A percentile compares a stretch with the other conserved stretches of the same genome.
Conservation (phyloP, 2,329 filamentous ascomycete species). For the Aspergillus ibericus region DNA sequence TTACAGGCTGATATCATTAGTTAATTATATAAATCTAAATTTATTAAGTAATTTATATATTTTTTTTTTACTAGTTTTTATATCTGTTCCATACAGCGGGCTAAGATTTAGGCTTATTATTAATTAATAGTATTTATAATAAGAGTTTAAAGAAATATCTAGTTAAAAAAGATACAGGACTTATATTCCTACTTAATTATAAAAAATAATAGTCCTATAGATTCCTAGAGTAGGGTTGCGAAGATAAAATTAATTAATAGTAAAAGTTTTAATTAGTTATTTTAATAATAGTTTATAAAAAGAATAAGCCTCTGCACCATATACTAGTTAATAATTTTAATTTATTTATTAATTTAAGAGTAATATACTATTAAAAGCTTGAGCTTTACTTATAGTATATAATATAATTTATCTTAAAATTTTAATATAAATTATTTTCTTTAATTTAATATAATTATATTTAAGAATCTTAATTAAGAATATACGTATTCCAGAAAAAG, state of each 20-base stretch:
- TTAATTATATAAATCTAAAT: conserved; percentile 2
- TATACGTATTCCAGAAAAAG: background rate
- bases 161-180: background rate
- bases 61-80: too few species aligned
- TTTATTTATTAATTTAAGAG: too few species aligned
- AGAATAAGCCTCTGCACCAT: too few species aligned
- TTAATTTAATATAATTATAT: background rate
- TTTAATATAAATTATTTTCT: background rate
- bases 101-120: too few species aligned
- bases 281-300: too few species aligned
- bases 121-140: background rate
- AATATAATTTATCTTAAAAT: background rate
- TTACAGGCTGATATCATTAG: background rate
- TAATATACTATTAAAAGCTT: too few species aligned
- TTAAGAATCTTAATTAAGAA: too few species aligned
- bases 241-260: background rate
- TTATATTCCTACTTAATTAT: background rate
- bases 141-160: background rate
- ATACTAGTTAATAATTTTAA: too few species aligned
- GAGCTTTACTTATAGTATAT: too few species aligned
- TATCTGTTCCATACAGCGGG: too few species aligned
- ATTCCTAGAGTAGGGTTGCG: too few species aligned
- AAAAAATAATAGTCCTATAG: background rate
- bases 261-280: too few species aligned
- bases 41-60: background rate